A percentile compares a stretch with the other conserved stretches of the same genome.
Evolutionary conservation across 768 basidiomycete genomes (phyloP).

Genomic region (Serendipita sp.): DNA sequence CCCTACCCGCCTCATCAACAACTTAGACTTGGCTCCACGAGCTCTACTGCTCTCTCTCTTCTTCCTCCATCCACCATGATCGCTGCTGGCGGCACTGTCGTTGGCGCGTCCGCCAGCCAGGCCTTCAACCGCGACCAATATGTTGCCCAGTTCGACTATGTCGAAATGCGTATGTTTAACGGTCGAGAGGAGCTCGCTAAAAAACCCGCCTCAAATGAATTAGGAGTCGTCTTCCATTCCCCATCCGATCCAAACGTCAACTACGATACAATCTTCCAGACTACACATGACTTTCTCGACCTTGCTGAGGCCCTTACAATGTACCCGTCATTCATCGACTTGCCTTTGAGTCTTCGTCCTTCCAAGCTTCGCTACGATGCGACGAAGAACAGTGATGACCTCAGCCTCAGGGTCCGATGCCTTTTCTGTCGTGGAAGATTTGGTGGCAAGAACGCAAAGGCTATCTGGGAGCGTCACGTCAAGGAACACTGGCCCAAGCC

Average conservation of each 20-base stretch:
- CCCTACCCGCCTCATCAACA: conserved; percentile 4
- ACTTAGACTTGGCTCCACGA: neutral
- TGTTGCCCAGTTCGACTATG: neutral
- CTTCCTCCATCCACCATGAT: no score
- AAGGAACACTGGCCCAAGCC: conserved; percentile 6
- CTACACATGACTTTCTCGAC: neutral
- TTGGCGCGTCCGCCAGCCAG: neutral
- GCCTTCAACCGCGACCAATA: neutral
- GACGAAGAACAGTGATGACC: neutral
- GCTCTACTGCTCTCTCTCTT: neutral
- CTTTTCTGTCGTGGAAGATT: conserved; percentile 1
- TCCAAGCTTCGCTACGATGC: conserved; percentile 2
- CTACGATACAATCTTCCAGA: conserved; percentile 3
- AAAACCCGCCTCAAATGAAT: neutral
- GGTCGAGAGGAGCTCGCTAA: neutral
- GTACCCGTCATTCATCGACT: neutral
- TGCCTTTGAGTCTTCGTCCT: neutral
- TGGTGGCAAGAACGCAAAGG: conserved; percentile 6
- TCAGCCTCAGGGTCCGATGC: neutral
- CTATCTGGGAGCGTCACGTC: conserved; percentile 5
- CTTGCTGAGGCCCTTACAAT: neutral
- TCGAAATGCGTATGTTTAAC: neutral
- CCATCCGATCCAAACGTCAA: neutral
- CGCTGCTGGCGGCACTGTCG: neutral
- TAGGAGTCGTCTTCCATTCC: neutral